Evolutionary conservation across 2,329 filamentous ascomycete genomes (phyloP), one percentile per base, ranked within the genome.

Genomic region (Lasiodiplodia citricola): DNA sequence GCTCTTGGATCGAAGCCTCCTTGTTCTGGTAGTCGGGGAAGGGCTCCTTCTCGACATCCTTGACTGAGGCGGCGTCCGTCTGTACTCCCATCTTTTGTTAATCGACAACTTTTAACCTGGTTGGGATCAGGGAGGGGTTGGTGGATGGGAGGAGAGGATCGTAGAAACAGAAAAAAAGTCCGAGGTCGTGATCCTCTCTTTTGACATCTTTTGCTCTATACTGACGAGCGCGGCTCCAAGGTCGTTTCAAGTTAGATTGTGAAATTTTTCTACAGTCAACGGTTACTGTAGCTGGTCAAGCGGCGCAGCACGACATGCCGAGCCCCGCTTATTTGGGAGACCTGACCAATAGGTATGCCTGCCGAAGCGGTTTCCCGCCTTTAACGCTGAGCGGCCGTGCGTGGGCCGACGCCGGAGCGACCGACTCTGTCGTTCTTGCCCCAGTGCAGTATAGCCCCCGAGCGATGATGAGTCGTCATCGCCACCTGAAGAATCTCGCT

Each of bases 1-100:
- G 58, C 18, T 63, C 58, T 18, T 51, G 58, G 23, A 63, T 63
- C 25, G 58, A 63, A 7, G 58, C 58, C 11, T 63, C 58, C 44
- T 63, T 63, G 58, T 6, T n/a, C 18, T 37, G 44, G 28, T 21
- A 35, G 28, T 35, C 41, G 13, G 44, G 8, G 44, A 14, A 50
- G 4, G 58, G 10, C 16, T 18, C 3, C 28, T 63, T 63, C 41
- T 63, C 58, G 58, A 63, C 57, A 13, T 62, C 57, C 23, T 47
- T 41, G 44, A 10, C 18, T 2, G 44, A 47, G 16, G 1, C 14
- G 23, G 8, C 41, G 8, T 63, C 58, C 10, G 23, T 63, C 25
- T 37, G 44, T 35, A 35, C 31, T 18, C 44, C 44, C 44, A 47
- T 44, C 7, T 8, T 35, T 35, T 16, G 44, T 18, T 25, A 14